Conservation (phyloP, 2,329 filamentous ascomycete genomes). For the Ophiostoma triangulosporum region DNA sequence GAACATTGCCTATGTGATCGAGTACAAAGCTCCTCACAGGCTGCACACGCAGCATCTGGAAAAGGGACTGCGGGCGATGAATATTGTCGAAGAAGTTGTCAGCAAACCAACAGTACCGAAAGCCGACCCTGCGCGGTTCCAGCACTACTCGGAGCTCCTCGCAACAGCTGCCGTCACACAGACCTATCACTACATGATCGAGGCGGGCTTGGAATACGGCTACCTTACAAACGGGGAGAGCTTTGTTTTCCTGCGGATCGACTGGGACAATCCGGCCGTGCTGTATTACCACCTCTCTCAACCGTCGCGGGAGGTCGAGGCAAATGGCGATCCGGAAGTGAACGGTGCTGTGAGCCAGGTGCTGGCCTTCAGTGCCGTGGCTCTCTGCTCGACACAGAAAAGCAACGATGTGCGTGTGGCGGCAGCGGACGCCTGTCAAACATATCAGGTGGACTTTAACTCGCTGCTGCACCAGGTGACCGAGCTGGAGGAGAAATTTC, state of each 20-base stretch:
- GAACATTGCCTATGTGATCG: not conserved
- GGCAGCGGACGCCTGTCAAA: too few species aligned
- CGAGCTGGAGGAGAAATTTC: not conserved
- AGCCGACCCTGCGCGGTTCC: not conserved
- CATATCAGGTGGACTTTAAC: not conserved
- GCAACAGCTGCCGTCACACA: slow-evolving; percentile 30
- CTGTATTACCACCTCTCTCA: slow-evolving; percentile 22
- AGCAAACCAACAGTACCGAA: slow-evolving; percentile 17
- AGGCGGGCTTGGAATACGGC: too few species aligned
- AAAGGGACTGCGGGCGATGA: slow-evolving; percentile 26
- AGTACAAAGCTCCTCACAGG: not conserved
- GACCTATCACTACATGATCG: slow-evolving; percentile 36
- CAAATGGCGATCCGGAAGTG: too few species aligned
- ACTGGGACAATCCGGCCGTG: slow-evolving; percentile 15
- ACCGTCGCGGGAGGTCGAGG: slow-evolving; percentile 16
- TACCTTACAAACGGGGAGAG: slow-evolving; percentile 28
- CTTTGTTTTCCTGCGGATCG: slow-evolving; percentile 27
- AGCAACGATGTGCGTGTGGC: too few species aligned
- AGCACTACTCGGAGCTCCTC: slow-evolving; percentile 7
- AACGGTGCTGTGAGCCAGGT: too few species aligned
- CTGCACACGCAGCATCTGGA: slow-evolving; percentile 23
- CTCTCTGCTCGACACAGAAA: too few species aligned
- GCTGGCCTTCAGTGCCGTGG: too few species aligned
- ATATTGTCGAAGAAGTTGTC: slow-evolving; percentile 24
- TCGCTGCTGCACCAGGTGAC: not conserved